Conservation (phyloP, 495 filamentous ascomycete genomes). For the Xylaria castorea region DNA sequence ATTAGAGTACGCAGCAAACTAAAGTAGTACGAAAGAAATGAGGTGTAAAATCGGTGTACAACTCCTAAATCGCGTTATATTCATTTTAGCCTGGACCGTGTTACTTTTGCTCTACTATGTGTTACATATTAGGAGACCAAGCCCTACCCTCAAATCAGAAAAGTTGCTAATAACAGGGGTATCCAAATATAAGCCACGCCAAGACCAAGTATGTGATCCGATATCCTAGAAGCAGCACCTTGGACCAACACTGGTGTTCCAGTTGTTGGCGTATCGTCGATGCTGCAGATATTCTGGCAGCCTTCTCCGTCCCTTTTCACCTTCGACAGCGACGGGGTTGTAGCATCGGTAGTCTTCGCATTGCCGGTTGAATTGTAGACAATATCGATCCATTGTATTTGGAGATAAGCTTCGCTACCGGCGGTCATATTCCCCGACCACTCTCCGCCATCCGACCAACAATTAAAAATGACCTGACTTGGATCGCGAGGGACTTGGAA, state of each 20-base stretch:
- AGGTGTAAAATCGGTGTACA: not conserved
- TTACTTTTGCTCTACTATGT: not conserved
- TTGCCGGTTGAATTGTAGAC: constrained; percentile 64
- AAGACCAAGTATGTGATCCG: constrained; percentile 24
- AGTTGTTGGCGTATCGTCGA: constrained; percentile 51
- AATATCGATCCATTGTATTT: constrained; percentile 78
- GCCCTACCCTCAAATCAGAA: constrained; percentile 27
- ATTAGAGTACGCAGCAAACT: not conserved
- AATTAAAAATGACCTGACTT: constrained; percentile 69
- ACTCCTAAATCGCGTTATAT: not conserved
- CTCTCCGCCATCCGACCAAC: constrained; percentile 76
- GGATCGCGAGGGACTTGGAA: constrained; percentile 68
- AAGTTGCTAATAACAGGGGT: constrained; percentile 34
- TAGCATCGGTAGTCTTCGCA: constrained; percentile 6
- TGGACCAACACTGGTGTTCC: constrained; percentile 55
- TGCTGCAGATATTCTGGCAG: constrained; percentile 56
- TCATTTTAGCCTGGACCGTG: not conserved
- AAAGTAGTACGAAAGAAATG: not conserved
- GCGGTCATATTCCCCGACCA: constrained; percentile 78
- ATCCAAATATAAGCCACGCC: constrained; percentile 30
- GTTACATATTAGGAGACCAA: constrained; percentile 1
- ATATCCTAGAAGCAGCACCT: constrained; percentile 40
- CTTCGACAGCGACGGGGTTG: not conserved
- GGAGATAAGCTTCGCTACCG: constrained; percentile 64
- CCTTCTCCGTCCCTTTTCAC: constrained; percentile 35